Base-by-base conservation (phyloP, 768 basidiomycete genomes). In the Sarcodon sp. region DNA sequence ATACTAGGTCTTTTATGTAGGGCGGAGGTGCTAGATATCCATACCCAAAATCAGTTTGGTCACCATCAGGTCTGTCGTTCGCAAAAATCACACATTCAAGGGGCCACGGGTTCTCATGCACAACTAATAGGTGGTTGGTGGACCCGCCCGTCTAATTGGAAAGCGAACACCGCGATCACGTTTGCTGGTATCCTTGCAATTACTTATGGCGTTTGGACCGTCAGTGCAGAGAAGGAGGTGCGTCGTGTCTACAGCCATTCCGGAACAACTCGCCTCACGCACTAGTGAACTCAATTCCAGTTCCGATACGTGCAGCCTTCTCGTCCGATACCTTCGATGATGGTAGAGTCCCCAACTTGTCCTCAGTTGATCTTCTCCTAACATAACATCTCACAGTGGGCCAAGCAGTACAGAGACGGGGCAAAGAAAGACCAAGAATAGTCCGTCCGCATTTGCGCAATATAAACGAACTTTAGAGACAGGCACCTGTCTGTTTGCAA, bases 21-120 rank as follows among this genome's bases (percentile, higher is more conserved):
- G 87, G 87, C 43, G 87, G 86, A 66, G 86, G 85, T 53, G 76
- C 68, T 47, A 80, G 88, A 67, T 96, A 88, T 73, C 89, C 91
- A 7, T 96, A 83, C 64, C 92, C 90, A 33, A 93, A 92, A 71
- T 77, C 86, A 59, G 92, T 96, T 48, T 97, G 90, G 89, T 84
- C 90, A 18, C 92, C 93, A 59, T 74, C 91, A 54, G 89, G 89
- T 88, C 47, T 52, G 65, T 66, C 15, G 33, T 47, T n/a, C 35
- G n/a, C 33, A 32, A 44, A 44, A 15, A 10, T 37, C 44, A 2
- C 27, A 27, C 38, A 12, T 10, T 12, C 46, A 15, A n/a, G 39
- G 38, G 33, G 21, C 8, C 34, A 45, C 13, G 46, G 35, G 12
- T 31, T 15, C 21, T 27, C 4, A 27, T 27, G 2, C 21, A 27